A percentile compares a stretch with the other conserved stretches of the same genome.
These are phyloP conservation scores for Neohortaea acidophila DNA, from an alignment of 495 filamentous ascomycete genomes.

Conservation along the genomic window DNA sequence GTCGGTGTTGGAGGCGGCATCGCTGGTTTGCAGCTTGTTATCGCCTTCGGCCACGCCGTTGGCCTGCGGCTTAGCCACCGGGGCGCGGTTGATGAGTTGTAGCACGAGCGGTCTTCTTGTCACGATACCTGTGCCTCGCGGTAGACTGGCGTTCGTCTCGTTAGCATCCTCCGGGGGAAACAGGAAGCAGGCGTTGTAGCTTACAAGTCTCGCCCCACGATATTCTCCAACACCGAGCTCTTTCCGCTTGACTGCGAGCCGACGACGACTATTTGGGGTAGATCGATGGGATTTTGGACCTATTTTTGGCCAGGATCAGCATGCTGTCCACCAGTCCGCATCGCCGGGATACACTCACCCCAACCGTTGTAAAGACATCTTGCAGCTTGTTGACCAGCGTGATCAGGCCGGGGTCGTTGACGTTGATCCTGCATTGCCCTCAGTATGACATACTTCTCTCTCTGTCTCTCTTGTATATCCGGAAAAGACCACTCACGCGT, in stretches of 20 bases:
- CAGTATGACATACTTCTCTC: neutral
- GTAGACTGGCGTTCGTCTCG: constrained; percentile 44
- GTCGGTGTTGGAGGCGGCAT: constrained; percentile 77
- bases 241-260: constrained; percentile 98
- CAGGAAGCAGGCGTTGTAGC: constrained; percentile 20
- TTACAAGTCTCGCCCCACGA: constrained; percentile 97
- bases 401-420: constrained; percentile 65
- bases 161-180: neutral
- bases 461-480: neutral
- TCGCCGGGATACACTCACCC: constrained; percentile 45
- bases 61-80: constrained; percentile 36
- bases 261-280: constrained; percentile 97
- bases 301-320: constrained; percentile 17
- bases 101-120: constrained; percentile 91
- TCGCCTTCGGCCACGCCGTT: constrained; percentile 57
- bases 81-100: constrained; percentile 84
- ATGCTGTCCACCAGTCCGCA: neutral
- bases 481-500: constrained; percentile 23
- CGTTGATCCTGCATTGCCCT: constrained; percentile 44
- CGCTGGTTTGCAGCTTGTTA: constrained; percentile 42
- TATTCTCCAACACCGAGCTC: constrained; percentile 99
- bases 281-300: constrained; percentile 96
- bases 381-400: constrained; percentile 98
- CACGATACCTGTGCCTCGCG: constrained; percentile 94
- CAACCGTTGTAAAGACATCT: constrained; percentile 97